These are phyloP conservation scores for Biscogniauxia marginata DNA, from an alignment of 2,329 filamentous ascomycete species.

Conservation along the genomic window DNA sequence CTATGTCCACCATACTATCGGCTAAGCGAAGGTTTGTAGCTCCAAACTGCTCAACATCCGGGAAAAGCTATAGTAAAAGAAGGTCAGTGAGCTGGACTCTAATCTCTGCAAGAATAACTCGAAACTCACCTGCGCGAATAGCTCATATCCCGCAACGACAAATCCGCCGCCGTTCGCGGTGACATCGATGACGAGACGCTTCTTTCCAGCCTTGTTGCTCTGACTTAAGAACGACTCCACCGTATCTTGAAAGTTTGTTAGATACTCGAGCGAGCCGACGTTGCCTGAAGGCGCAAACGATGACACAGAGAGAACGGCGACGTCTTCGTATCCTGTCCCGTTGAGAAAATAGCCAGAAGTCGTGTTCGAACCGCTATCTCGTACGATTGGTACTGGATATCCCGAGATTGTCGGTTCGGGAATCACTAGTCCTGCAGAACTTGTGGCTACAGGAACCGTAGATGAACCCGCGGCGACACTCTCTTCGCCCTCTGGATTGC, in stretches of 20 bases:
- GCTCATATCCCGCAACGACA: conserved; percentile 59
- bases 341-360: conserved; percentile 37
- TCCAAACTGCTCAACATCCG: conserved; percentile 46
- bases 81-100: not conserved
- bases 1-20: conserved; percentile 46
- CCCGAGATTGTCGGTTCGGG: conserved; percentile 22
- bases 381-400: conserved; percentile 31
- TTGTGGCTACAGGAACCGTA: conserved; percentile 1
- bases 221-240: conserved; percentile 25
- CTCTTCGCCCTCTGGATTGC: conserved; percentile 23
- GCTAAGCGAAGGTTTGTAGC: conserved; percentile 50
- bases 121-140: conserved; percentile 54
- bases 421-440: conserved; percentile 1
- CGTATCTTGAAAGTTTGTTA: conserved; percentile 35
- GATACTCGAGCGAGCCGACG: conserved; percentile 33
- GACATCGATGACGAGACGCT: conserved; percentile 59
- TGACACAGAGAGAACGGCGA: conserved; percentile 32
- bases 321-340: conserved; percentile 30
- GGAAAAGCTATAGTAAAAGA: conserved; percentile 42
- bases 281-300: conserved; percentile 24
- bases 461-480: not conserved
- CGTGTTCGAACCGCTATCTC: conserved; percentile 26
- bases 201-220: conserved; percentile 49
- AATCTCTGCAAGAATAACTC: not conserved
- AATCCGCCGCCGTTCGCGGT: conserved; percentile 58